phyloP scores from a whole-genome alignment of 352 stramenopile species.

The Phytophthora aleatoria region DNA sequence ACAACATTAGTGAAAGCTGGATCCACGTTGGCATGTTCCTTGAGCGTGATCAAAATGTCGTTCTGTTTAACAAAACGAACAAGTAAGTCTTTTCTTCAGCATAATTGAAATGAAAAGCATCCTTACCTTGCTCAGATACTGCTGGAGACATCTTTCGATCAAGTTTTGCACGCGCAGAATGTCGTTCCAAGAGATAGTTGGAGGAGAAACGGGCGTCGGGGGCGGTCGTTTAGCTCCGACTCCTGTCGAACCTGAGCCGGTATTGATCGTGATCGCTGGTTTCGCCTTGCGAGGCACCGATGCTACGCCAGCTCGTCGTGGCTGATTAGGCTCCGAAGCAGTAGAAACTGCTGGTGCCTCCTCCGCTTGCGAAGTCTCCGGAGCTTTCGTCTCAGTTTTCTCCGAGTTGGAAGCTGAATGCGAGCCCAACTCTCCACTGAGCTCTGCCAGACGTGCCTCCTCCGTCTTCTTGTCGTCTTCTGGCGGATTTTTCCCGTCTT shows the following conservation, averaged over 20 bases:
- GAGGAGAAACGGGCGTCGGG: conserved; percentile 28
- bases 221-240: conserved; percentile 34
- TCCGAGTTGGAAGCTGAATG: conserved; percentile 1
- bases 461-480: conserved; percentile 15
- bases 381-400: conserved; percentile 16
- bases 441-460: conserved; percentile 29
- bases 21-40: conserved; percentile 84
- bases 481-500: conserved; percentile 13
- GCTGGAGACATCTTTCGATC: conserved; percentile 90
- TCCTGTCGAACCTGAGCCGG: conserved; percentile 14
- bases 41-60: conserved; percentile 64
- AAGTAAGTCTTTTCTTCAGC: not conserved
- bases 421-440: conserved; percentile 12
- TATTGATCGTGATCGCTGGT: conserved; percentile 46
- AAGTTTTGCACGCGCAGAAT: conserved; percentile 90
- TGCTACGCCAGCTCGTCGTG: conserved; percentile 22
- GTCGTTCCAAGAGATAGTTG: conserved; percentile 86
- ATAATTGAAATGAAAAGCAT: not conserved
- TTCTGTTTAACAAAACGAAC: conserved; percentile 32
- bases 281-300: conserved; percentile 32
- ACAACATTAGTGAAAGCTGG: conserved; percentile 85
- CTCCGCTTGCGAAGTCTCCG: conserved; percentile 11
- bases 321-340: conserved; percentile 3
- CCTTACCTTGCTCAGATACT: conserved; percentile 89
- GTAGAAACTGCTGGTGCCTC: not conserved